These are phyloP conservation scores for Globisporangium spiculum DNA, from an alignment of 352 stramenopile species.

Conservation along the genomic window DNA sequence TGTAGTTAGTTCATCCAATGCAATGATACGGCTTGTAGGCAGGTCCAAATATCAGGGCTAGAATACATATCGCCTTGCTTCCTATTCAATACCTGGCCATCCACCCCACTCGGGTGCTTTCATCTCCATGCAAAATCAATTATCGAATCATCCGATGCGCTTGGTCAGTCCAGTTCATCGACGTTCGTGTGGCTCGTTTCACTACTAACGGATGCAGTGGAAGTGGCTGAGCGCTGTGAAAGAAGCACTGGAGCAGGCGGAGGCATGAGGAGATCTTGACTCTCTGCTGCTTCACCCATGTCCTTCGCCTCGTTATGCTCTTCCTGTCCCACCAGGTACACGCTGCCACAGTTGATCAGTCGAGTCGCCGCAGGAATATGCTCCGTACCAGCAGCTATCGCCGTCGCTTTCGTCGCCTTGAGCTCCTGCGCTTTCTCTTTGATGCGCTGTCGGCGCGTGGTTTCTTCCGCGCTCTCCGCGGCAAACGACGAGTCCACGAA, in stretches of 20 bases:
- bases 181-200: slow-evolving; percentile 36
- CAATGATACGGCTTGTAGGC: too few species aligned
- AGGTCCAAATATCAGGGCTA: too few species aligned
- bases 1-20: too few species aligned
- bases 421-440: slow-evolving; percentile 14
- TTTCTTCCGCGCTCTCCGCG: slow-evolving; percentile 7
- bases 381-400: background rate
- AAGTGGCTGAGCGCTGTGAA: background rate
- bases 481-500: slow-evolving; percentile 54
- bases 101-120: background rate
- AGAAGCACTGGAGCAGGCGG: slow-evolving; percentile 18
- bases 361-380: slow-evolving; percentile 7
- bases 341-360: slow-evolving; percentile 10
- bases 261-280: slow-evolving; percentile 8
- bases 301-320: background rate
- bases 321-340: background rate
- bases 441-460: slow-evolving; percentile 4
- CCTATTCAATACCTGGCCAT: background rate
- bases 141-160: background rate
- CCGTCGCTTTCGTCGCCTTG: slow-evolving; percentile 5
- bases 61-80: background rate
- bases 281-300: background rate
- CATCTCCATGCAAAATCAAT: background rate
- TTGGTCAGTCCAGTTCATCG: slow-evolving; percentile 43
- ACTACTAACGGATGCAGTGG: background rate